These are phyloP conservation scores for Trichoderma citrinoviride DNA, from an alignment of 2,329 filamentous ascomycete genomes.

Conservation along the genomic window DNA sequence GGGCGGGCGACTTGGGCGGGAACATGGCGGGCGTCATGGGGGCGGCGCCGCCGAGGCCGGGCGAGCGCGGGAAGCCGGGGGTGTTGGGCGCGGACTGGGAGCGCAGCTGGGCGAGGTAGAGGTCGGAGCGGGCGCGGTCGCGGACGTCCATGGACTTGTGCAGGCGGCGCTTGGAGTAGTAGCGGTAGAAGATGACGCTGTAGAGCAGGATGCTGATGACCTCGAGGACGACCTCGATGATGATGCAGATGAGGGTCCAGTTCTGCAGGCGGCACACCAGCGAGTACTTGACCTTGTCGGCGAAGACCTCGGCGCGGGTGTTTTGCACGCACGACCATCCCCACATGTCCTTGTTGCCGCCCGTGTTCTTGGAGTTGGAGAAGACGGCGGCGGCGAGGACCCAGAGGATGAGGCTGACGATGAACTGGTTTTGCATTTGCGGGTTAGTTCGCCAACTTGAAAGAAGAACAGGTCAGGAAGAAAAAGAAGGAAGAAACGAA, in stretches of 20 bases:
- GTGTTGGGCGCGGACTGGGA: constrained; percentile 92
- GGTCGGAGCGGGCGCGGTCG: constrained; percentile 88
- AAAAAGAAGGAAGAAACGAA: constrained; percentile 26
- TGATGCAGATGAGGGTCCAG: constrained; percentile 93
- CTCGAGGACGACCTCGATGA: constrained; percentile 94
- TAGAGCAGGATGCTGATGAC: constrained; percentile 90
- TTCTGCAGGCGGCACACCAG: constrained; percentile 90
- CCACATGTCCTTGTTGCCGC: constrained; percentile 85
- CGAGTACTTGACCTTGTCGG: constrained; percentile 79
- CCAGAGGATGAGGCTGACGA: constrained; percentile 92
- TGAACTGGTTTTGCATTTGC: constrained; percentile 52
- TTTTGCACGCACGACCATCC: constrained; percentile 97
- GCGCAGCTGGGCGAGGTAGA: constrained; percentile 85
- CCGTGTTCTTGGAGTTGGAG: constrained; percentile 70
- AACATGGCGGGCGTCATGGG: constrained; percentile 61
- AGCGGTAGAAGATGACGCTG: constrained; percentile 92
- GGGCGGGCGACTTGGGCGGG: constrained; percentile 41
- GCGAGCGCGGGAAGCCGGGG: constrained; percentile 74
- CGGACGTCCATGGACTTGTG: constrained; percentile 95
- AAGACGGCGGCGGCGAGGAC: constrained; percentile 79
- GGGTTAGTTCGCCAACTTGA: neutral
- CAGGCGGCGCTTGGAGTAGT: constrained; percentile 93
- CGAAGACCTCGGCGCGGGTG: constrained; percentile 71
- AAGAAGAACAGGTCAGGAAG: neutral
- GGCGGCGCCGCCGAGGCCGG: constrained; percentile 5